A percentile compares a stretch with the other conserved stretches of the same genome.
Evolutionary conservation across 1,284 basidiomycete genomes (phyloP).

Genomic region (Singerocomus inundabilis): DNA sequence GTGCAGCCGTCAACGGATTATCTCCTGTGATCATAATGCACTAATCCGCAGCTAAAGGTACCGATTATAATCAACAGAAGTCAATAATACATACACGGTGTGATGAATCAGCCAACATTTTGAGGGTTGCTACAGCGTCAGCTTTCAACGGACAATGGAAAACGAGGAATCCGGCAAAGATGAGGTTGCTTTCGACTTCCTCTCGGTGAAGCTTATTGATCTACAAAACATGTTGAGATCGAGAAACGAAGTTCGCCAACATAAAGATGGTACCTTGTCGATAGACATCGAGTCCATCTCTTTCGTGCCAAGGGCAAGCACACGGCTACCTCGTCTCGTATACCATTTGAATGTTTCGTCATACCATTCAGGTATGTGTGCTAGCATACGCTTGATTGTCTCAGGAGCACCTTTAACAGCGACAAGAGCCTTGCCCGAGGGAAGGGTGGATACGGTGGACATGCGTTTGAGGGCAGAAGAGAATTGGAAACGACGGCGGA

Average conservation of each 20-base stretch:
- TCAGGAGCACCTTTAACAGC: conserved; percentile 95
- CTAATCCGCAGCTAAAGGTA: conserved; percentile 38
- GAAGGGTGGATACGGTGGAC: conserved; percentile 82
- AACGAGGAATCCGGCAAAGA: conserved; percentile 90
- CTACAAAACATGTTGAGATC: conserved; percentile 38
- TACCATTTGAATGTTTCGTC: conserved; percentile 94
- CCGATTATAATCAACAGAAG: conserved; percentile 3
- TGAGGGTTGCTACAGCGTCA: conserved; percentile 87
- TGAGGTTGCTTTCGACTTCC: conserved; percentile 72
- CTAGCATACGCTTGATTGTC: conserved; percentile 87
- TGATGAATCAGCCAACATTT: conserved; percentile 91
- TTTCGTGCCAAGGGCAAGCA: conserved; percentile 86
- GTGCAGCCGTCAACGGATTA: conserved; percentile 92
- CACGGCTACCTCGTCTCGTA: conserved; percentile 87
- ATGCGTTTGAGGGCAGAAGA: conserved; percentile 94
- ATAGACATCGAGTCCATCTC: conserved; percentile 66
- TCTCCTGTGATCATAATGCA: conserved; percentile 99
- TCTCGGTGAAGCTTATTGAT: conserved; percentile 83
- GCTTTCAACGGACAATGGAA: conserved; percentile 95
- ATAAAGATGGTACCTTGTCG: conserved; percentile 54
- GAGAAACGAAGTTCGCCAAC: neutral
- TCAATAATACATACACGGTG: conserved; percentile 69
- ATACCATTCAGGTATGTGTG: conserved; percentile 70
- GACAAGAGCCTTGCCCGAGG: conserved; percentile 56
- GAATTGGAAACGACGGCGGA: conserved; percentile 93